Percentiles rank a stretch among this genome's conserved stretches.
Evolutionary conservation across 2,329 filamentous ascomycete genomes (phyloP).

Genomic region (Diplodia mutila): DNA sequence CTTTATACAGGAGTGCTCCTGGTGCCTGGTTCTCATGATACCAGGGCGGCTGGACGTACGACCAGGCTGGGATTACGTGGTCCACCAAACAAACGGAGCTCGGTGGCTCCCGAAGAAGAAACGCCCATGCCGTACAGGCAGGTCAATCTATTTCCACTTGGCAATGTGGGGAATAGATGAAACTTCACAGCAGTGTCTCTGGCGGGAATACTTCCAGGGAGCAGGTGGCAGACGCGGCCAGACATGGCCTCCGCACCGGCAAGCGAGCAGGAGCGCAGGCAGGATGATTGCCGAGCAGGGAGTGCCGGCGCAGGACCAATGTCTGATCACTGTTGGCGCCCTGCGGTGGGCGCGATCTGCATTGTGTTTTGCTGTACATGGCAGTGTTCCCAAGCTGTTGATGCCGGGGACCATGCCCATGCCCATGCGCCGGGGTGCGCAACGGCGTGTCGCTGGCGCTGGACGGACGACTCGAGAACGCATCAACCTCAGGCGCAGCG

Average conservation of each 20-base stretch:
- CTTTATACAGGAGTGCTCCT: slow-evolving; percentile 7
- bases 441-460: background rate
- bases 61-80: slow-evolving; percentile 7
- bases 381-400: background rate
- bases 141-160: slow-evolving; percentile 18
- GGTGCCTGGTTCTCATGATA: slow-evolving; percentile 14
- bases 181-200: slow-evolving; percentile 6
- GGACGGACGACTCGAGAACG: too few species aligned
- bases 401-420: background rate
- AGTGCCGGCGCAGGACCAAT: background rate
- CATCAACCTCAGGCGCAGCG: too few species aligned
- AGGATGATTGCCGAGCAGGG: slow-evolving; percentile 1
- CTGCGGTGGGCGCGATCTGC: background rate
- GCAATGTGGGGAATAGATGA: slow-evolving; percentile 23
- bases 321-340: background rate
- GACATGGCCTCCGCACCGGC: background rate
- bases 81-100: slow-evolving; percentile 13
- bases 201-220: background rate
- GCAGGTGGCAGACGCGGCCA: background rate
- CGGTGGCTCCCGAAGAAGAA: slow-evolving; percentile 3
- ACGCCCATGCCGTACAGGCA: slow-evolving; percentile 4
- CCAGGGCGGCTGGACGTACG: background rate
- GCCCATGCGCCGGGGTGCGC: background rate
- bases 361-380: background rate
- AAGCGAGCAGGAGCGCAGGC: background rate